Evolutionary conservation across 1,284 basidiomycete species (phyloP), one percentile per base, ranked within the genome.

Genomic region (Nidula niveotomentosa): DNA sequence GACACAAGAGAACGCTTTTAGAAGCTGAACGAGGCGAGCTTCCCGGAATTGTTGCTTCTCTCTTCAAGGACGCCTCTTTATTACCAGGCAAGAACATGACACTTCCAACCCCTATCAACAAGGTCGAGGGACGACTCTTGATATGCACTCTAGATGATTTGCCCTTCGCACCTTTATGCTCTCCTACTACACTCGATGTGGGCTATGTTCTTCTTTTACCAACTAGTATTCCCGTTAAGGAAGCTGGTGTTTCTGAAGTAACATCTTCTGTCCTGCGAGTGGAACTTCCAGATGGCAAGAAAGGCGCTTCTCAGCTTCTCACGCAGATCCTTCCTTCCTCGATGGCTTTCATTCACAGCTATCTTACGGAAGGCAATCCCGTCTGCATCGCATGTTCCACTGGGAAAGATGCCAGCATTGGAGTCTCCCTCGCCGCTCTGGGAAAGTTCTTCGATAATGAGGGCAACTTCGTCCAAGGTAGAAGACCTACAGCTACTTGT

Each of bases 351-450:
- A 76, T 85, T 37, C 58, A 61, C 5, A 45, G 57, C 1, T 70
- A 78, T 9, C 70, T 90, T 3, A 48, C 58, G 9, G 34, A 10
- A 3, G 48, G 33, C 1, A 52, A 58, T 6, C 74, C 71, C 0
- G 62, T 90, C 3, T 84, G 81, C 59, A 71, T 89, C 8, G 77
- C 77, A 23, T 85, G 85, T 59, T 75, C 77, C 36, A 75, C 75
- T 0, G 86, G 86, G 6, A 80, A 78, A 23, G 87, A 91, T 60
- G 60, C 75, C 0, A 80, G 83, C 54, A 77, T 88, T n/a, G 89
- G 89, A 1, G 74, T 91, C 3, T 81, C 76, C 0, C 62, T 90
- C 3, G 79, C 75, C 12, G 78, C 80, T 1, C 69, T 91, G 2
- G 81, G 84, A 46, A 55, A 74, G 12, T 85, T 80, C 61, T 92